Conservation (phyloP, 1,284 basidiomycete species). For the Ustanciosporium gigantosporum region DNA sequence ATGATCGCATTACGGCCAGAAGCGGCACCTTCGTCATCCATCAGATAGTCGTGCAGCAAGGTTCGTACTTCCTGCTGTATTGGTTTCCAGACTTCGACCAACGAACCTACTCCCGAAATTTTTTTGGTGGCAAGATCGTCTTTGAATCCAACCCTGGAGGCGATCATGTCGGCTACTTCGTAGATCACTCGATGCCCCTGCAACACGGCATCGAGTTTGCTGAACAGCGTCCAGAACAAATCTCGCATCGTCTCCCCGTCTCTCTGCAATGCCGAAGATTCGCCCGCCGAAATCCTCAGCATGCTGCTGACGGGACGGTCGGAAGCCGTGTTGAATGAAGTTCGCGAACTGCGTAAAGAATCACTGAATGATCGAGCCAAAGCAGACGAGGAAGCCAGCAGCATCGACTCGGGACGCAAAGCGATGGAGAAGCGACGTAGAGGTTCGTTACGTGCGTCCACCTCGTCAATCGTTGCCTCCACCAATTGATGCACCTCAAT, state of each 20-base stretch:
- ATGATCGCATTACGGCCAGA: constrained; percentile 81
- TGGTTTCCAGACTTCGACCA: constrained; percentile 87
- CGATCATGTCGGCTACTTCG: constrained; percentile 69
- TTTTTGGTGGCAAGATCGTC: constrained; percentile 30
- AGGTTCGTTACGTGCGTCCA: constrained; percentile 67
- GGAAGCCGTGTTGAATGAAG: constrained; percentile 32
- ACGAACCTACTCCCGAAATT: constrained; percentile 38
- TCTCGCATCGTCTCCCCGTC: constrained; percentile 67
- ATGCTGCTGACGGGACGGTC: constrained; percentile 19
- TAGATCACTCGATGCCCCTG: constrained; percentile 89
- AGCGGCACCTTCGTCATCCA: constrained; percentile 80
- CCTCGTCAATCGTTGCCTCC: constrained; percentile 85
- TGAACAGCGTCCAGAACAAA: constrained; percentile 96
- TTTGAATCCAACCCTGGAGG: constrained; percentile 36
- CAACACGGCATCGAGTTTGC: constrained; percentile 91
- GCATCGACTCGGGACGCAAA: constrained; percentile 67
- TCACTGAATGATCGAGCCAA: constrained; percentile 34
- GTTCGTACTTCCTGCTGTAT: constrained; percentile 81
- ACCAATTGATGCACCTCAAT: constrained; percentile 83
- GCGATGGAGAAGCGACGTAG: constrained; percentile 67
- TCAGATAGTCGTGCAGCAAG: constrained; percentile 87
- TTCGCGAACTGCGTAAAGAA: constrained; percentile 27
- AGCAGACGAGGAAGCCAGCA: constrained; percentile 50
- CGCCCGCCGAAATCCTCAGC: constrained; percentile 43
- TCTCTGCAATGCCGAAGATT: constrained; percentile 45